These are phyloP conservation scores for Trichophyton equinum DNA, from an alignment of 2,329 filamentous ascomycete genomes.

Conservation along the genomic window DNA sequence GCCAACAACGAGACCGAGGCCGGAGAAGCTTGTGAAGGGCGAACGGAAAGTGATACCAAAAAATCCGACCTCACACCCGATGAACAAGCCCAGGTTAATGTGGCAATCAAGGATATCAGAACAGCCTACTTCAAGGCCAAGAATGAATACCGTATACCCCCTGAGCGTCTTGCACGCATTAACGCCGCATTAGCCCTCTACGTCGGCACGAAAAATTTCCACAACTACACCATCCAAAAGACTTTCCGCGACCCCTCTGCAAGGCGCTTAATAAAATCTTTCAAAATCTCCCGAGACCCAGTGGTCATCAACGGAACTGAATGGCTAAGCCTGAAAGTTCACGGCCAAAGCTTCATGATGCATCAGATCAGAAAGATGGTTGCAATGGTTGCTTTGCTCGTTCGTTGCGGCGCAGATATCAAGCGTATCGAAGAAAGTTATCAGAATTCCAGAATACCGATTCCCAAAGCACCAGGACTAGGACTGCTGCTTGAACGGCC, in stretches of 20 bases:
- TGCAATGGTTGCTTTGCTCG: constrained; percentile 72
- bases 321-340: constrained; percentile 91
- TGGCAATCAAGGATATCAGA: constrained; percentile 62
- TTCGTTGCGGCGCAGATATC: constrained; percentile 68
- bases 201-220: constrained; percentile 77
- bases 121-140: constrained; percentile 71
- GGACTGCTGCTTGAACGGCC: constrained; percentile 81
- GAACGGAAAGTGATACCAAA: constrained; percentile 9
- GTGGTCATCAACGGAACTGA: constrained; percentile 83
- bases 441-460: constrained; percentile 58
- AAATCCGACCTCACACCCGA: constrained; percentile 6
- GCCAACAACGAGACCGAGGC: background rate
- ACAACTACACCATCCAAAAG: constrained; percentile 97
- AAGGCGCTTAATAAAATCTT: constrained; percentile 85
- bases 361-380: constrained; percentile 99
- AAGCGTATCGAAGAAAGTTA: constrained; percentile 64
- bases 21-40: constrained; percentile 6
- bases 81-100: constrained; percentile 39
- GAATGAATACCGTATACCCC: constrained; percentile 67
- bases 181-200: constrained; percentile 65
- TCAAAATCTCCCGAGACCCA: constrained; percentile 61
- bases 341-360: constrained; percentile 99
- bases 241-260: constrained; percentile 65
- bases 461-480: constrained; percentile 85
- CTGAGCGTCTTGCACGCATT: constrained; percentile 57